Evolutionary conservation across 192 early-diverging fungal species (phyloP).

Genomic region (Coemansia sp.): DNA sequence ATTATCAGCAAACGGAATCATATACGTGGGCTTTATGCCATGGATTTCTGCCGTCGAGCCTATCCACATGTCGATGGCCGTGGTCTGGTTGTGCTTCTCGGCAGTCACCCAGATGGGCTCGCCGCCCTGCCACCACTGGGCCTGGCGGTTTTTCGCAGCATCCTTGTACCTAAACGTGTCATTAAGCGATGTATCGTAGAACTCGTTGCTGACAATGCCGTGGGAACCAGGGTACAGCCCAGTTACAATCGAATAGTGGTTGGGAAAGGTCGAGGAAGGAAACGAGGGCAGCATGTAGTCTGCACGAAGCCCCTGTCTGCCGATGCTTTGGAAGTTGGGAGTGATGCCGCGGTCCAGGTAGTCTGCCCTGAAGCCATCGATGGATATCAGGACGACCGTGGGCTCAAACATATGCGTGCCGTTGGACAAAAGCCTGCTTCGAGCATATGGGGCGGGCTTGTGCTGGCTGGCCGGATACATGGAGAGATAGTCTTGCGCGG

Average conservation of each 20-base stretch:
- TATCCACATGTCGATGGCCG: constrained; percentile 88
- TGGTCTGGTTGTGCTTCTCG: constrained; percentile 63
- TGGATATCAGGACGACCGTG: constrained; percentile 77
- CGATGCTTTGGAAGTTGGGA: constrained; percentile 53
- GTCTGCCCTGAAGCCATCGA: constrained; percentile 84
- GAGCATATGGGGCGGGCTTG: not conserved
- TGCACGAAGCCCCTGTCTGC: constrained; percentile 40
- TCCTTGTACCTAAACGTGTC: constrained; percentile 78
- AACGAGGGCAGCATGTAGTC: constrained; percentile 54
- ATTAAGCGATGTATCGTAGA: constrained; percentile 71
- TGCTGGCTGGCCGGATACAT: constrained; percentile 21
- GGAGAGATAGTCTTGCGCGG: constrained; percentile 21
- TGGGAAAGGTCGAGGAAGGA: constrained; percentile 80
- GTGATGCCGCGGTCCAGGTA: constrained; percentile 76
- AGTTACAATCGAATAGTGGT: constrained; percentile 88
- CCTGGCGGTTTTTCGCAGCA: constrained; percentile 56
- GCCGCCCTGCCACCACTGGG: constrained; percentile 81
- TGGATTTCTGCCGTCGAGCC: constrained; percentile 65
- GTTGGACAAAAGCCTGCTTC: constrained; percentile 46
- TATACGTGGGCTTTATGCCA: constrained; percentile 62
- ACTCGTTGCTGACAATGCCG: constrained; percentile 85
- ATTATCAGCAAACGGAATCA: constrained; percentile 53
- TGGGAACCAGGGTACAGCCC: constrained; percentile 91
- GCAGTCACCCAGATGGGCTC: constrained; percentile 91
- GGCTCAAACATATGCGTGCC: constrained; percentile 66